Percentiles rank a stretch among this genome's conserved stretches.
These are phyloP conservation scores for Amanita fuliginea DNA, from an alignment of 768 basidiomycete species.

Conservation along the genomic window DNA sequence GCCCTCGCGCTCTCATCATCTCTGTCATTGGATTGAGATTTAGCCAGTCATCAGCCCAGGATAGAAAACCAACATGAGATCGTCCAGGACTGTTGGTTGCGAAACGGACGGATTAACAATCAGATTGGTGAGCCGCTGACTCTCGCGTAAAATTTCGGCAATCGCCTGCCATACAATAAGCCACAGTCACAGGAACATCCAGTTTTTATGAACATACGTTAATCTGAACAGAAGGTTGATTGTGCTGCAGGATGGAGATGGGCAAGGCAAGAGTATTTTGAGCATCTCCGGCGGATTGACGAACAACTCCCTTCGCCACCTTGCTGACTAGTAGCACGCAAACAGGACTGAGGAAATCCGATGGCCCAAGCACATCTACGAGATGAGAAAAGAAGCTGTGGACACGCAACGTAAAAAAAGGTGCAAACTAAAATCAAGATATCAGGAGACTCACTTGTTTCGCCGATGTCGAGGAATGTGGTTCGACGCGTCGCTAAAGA, in stretches of 20 bases:
- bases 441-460: conserved; percentile 47
- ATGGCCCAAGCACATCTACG: conserved; percentile 67
- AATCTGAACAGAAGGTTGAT: conserved; percentile 35
- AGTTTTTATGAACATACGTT: conserved; percentile 26
- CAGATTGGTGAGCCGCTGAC: conserved; percentile 40
- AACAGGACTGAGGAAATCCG: conserved; percentile 73
- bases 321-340: conserved; percentile 82
- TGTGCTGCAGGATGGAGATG: conserved; percentile 50
- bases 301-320: conserved; percentile 53
- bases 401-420: too few relatives aligned
- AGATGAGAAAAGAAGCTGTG: conserved; percentile 72
- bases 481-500: conserved; percentile 88
- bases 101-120: conserved; percentile 25
- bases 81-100: conserved; percentile 43
- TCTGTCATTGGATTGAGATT: conserved; percentile 19
- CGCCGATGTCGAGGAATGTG: conserved; percentile 92
- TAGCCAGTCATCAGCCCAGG: neutral
- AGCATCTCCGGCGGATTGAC: conserved; percentile 51
- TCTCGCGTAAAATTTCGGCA: conserved; percentile 56
- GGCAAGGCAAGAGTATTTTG: conserved; percentile 54
- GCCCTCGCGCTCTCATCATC: conserved; percentile 48
- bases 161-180: conserved; percentile 34
- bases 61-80: conserved; percentile 32
- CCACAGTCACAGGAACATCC: neutral
- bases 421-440: neutral